Base-by-base conservation (phyloP, 2,329 filamentous ascomycete genomes). In the Aspergillus transmontanensis region DNA sequence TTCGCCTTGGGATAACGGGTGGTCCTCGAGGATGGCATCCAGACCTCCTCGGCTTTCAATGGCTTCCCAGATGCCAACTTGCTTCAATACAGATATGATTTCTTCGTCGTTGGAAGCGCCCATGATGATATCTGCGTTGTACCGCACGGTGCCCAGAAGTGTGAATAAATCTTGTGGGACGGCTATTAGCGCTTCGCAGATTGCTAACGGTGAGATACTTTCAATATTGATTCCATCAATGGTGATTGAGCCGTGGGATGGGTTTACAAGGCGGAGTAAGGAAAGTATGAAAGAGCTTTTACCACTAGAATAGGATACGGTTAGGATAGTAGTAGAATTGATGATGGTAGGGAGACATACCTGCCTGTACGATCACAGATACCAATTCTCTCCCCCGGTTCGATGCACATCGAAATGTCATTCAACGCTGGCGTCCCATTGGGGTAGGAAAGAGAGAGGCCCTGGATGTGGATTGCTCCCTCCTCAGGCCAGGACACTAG, bases 121-220 rank as follows among this genome's bases (percentile, higher is more conserved):
- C 73, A 66, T 0, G 14, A 66, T 0, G 14, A 84, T 83, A 64
- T 86, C 84, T 1, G 83, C 72, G 28, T 86, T 87, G 16, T 76
- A 67, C 3, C 83, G 78, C 2, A 87, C 74, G 6, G 64, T 58
- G 0, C 67, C 71, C 14, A 66, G 66, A 4, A 68, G 57, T 21
- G 70, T 51, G 60, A 66, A 70, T 0, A 69, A 67, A 7, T 74
- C 70, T 60, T 74, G 72, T 6, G 71, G 67, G 12, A 74, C 68
- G 21, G 68, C 69, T 50, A 62, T 69, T 19, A 72, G 43, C 21
- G 36, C 58, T 14, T 55, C 41, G 11, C 71, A 64, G 16, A 73
- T 56, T 4, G 50, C 55, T 23, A 65, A 57, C 10, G 63, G 65
- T 1, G 62, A 59, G 16, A 72, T 55, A 21, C 46, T 57, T 21